Evolutionary conservation across 2,329 filamentous ascomycete genomes (phyloP), one percentile per base, ranked within the genome.

Genomic region (Fusarium sp.): DNA sequence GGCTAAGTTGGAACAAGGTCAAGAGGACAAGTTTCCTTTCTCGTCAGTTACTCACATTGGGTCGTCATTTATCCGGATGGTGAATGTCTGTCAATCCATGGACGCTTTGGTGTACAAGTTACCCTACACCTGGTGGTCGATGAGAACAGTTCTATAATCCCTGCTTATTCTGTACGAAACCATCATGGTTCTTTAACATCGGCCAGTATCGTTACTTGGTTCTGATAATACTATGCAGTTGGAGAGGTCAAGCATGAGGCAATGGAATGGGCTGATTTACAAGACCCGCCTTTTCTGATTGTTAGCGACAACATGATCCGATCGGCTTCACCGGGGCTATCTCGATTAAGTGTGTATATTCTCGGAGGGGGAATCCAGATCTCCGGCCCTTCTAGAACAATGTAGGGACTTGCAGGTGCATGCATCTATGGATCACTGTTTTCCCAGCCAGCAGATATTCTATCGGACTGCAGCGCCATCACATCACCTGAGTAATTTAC

Each of bases 301-400:
- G 18, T 29, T 11, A 32, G 25, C 18, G 27, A 22, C 25, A 37
- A 14, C 42, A 34, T 65, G 55, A 60, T 52, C 20, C 18, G 32
- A 48, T 29, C 54, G 37, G 51, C 46, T n/a, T 57, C 60, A 69
- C 61, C 66, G 63, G 46, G 24, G 40, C 29, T 37, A 30, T 18
- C 24, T 52, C 34, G 27, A 42, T 22, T 18, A 37, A 37, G 34
- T n/a, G 34, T 37, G 34, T 12, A 41, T 20, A 22, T 51, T 29
- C 24, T 41, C 54, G 59, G 60, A 68, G 42, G 47, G 10, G 6
- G 7, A 18, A n/a, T 20, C 11, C 18, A 32, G 52, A 37, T 45
- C 16, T 46, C 11, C 4, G 13, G 14, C 12, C 25, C 25, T 29
- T 54, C 37, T 46, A 61, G 37, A 66, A 66, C 29, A 30, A 44